Evolutionary conservation across 1,284 basidiomycete genomes (phyloP), one percentile per base, ranked within the genome.

Genomic region (Malassezia equina): DNA sequence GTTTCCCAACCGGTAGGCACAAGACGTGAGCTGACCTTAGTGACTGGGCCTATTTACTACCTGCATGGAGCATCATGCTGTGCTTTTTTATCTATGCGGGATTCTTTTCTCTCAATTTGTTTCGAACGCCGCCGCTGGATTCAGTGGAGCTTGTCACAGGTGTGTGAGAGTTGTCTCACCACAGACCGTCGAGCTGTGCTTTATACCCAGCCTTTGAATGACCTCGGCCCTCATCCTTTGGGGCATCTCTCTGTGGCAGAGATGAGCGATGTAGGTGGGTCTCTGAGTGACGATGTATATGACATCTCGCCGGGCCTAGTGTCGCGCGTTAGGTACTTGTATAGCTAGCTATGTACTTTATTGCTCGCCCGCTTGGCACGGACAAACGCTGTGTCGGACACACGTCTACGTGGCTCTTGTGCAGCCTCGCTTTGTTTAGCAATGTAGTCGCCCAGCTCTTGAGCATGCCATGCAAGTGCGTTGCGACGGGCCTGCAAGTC

Each of bases 11-110:
- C 49, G 62, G 48, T 61, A 47, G 29, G 59, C 45, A 24, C 28
- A 24, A 21, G 39, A 27, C 33, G 7, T 15, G 4, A 25, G n/a
- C 25, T 34, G 19, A 44, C 46, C 39, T 11, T 34, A 61, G 60
- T 12, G 62, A 63, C 27, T 63, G 62, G 62, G 62, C 62, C 1
- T 63, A 55, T 24, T 29, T 63, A 13, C 25, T 62, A 39, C 51
- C 58, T 27, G 47, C 62, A 6, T 63, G 60, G 60, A 50, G 48
- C n/a, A 44, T 61, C 11, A 47, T 62, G 13, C 36, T 52, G 11
- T 46, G 62, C 21, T 28, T 62, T 3, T 54, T 55, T 17, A 48
- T 41, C 2, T 62, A 63, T 36, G 19, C 48, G 11, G 50, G 25
- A 6, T 62, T 57, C 43, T 17, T 62, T 2, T 51, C 52, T 5